Percentiles rank a stretch among this genome's conserved stretches.
Evolutionary conservation across 768 basidiomycete genomes (phyloP).

Genomic region (Amanita jacksonii): DNA sequence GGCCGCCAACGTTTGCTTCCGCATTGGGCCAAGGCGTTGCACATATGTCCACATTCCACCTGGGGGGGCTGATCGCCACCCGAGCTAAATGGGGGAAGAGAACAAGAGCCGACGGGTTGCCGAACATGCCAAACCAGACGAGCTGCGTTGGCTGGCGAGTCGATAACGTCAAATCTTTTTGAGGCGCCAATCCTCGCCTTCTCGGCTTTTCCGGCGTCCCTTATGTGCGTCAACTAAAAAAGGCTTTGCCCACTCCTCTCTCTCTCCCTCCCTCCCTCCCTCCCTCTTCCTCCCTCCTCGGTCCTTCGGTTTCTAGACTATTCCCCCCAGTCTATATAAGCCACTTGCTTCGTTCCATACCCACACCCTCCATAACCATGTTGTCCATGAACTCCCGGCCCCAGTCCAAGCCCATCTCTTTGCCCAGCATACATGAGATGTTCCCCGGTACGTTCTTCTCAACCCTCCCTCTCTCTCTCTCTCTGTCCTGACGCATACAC

Average conservation of each 20-base stretch:
- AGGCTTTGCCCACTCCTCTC: conserved; percentile 5
- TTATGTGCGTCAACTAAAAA: conserved; percentile 13
- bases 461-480: background rate
- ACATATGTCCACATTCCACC: background rate
- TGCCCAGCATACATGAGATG: conserved; percentile 47
- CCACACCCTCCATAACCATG: conserved; percentile 2
- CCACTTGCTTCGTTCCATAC: background rate
- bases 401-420: conserved; percentile 15
- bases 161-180: conserved; percentile 13
- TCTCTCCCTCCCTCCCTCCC: conserved; percentile 1
- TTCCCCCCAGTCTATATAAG: background rate
- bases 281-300: conserved; percentile 2
- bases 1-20: conserved; percentile 5
- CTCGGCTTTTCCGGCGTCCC: conserved; percentile 17
- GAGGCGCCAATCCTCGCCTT: conserved; percentile 24
- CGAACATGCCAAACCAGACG: no score
- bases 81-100: no score
- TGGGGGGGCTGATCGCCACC: background rate
- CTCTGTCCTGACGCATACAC: background rate
- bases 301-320: conserved; percentile 6
- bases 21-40: background rate
- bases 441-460: conserved; percentile 35
- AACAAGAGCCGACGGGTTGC: conserved; percentile 18
- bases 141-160: no score
- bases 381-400: background rate